A percentile compares a stretch with the other conserved stretches of the same genome.
phyloP scores from a whole-genome alignment of 331 rosid species.

The Pyrus hybrid region DNA sequence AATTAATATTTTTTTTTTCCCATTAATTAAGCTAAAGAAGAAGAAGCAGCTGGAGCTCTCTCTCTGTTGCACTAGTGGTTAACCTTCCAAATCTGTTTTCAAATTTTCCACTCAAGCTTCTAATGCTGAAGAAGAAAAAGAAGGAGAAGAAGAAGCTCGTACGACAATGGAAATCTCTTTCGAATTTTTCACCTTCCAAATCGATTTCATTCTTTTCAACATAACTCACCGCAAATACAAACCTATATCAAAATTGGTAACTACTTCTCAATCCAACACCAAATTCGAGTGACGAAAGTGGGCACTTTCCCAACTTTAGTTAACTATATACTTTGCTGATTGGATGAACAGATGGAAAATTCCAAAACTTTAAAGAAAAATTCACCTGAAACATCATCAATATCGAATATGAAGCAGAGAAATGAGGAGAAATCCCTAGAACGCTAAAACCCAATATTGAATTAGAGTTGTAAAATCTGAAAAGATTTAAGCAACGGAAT shows the following conservation, averaged over 20 bases:
- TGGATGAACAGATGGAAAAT: background rate
- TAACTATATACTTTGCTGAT: background rate
- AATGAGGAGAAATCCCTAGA: background rate
- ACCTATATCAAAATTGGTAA: slow-evolving; percentile 14
- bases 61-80: too few relatives aligned
- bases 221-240: slow-evolving; percentile 46
- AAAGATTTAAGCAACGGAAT: slow-evolving; percentile 28
- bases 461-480: background rate
- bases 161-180: slow-evolving; percentile 16
- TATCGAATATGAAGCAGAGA: background rate
- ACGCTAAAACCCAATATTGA: background rate
- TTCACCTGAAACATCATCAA: background rate
- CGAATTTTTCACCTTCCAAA: slow-evolving; percentile 64
- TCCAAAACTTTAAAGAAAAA: background rate
- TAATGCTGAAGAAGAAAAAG: too few relatives aligned
- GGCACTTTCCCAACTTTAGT: background rate
- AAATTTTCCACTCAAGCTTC: too few relatives aligned
- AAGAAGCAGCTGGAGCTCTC: too few relatives aligned
- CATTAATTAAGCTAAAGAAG: too few relatives aligned
- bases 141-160: too few relatives aligned
- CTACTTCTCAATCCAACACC: background rate
- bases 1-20: too few relatives aligned
- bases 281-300: background rate
- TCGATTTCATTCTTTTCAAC: slow-evolving; percentile 43
- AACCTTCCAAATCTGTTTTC: too few relatives aligned